These are phyloP conservation scores for Claviceps fusiformis DNA, from an alignment of 2,329 filamentous ascomycete species.

Conservation along the genomic window DNA sequence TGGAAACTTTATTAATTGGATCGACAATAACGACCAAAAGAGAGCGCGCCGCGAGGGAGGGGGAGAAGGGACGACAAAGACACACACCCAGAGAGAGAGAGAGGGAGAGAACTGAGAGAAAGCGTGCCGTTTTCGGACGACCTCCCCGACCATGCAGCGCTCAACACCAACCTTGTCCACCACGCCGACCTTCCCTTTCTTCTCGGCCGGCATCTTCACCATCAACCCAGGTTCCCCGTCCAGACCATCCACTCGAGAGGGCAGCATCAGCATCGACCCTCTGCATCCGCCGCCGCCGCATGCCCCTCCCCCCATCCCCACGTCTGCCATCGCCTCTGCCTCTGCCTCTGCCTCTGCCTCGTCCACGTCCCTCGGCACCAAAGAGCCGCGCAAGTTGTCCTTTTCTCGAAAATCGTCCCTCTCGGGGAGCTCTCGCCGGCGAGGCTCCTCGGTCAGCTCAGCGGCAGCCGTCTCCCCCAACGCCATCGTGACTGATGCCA, in stretches of 20 bases:
- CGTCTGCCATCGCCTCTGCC: not conserved
- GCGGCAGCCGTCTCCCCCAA: constrained; percentile 21
- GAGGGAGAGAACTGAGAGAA: not conserved
- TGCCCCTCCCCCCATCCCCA: constrained; percentile 11
- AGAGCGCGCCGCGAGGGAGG: not conserved
- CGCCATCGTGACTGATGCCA: constrained; percentile 29
- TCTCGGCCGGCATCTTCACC: constrained; percentile 18
- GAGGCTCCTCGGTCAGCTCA: constrained; percentile 21
- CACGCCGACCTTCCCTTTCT: constrained; percentile 23
- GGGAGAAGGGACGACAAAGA: not conserved
- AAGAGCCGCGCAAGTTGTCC: constrained; percentile 35
- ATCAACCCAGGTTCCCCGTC: constrained; percentile 13
- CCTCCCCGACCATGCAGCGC: constrained; percentile 3
- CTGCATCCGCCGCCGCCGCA: constrained; percentile 6
- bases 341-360: not conserved
- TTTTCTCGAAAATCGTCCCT: constrained; percentile 42
- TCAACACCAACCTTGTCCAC: constrained; percentile 10
- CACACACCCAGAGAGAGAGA: not conserved
- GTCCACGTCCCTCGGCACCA: constrained; percentile 7
- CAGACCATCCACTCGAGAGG: constrained; percentile 24
- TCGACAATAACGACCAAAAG: not conserved
- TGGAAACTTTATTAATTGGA: not conserved
- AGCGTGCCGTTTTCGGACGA: not conserved
- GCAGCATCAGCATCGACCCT: constrained; percentile 10
- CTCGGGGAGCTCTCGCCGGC: constrained; percentile 30